These are phyloP conservation scores for Astragalus glycyphyllos DNA, from an alignment of 306 rosid genomes.

Conservation along the genomic window DNA sequence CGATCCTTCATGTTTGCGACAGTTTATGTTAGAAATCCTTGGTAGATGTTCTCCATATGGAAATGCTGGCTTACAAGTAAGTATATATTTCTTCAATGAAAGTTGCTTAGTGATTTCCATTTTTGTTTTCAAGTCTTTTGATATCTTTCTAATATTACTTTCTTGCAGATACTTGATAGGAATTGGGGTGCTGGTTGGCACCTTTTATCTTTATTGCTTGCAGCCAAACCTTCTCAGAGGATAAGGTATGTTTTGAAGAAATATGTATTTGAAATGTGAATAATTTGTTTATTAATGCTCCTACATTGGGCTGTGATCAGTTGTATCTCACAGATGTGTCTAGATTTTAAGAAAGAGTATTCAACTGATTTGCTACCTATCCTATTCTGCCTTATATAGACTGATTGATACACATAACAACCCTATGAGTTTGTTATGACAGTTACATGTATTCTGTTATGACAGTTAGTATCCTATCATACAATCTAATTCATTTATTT, in stretches of 20 bases:
- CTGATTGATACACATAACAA: no score
- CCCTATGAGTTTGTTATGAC: no score
- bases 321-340: conserved; percentile 22
- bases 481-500: no score
- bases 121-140: conserved; percentile 33
- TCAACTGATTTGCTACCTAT: no score
- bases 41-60: conserved; percentile 68
- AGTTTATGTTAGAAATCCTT: conserved; percentile 71
- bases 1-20: conserved; percentile 96
- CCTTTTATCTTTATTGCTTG: conserved; percentile 86
- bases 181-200: conserved; percentile 99
- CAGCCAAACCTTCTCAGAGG: conserved; percentile 79
- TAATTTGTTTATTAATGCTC: conserved; percentile 35
- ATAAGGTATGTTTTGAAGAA: conserved; percentile 60
- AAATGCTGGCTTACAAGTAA: conserved; percentile 85
- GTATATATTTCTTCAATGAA: conserved; percentile 26
- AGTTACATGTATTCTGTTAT: no score
- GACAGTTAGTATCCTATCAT: no score
- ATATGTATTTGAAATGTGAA: conserved; percentile 38
- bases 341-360: conserved; percentile 24
- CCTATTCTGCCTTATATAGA: no score
- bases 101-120: conserved; percentile 30
- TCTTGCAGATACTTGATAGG: conserved; percentile 91
- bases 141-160: conserved; percentile 34
- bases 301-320: conserved; percentile 23